Evolutionary conservation across 2,329 filamentous ascomycete genomes (phyloP).

Genomic region (Periglandula ipomoeae): DNA sequence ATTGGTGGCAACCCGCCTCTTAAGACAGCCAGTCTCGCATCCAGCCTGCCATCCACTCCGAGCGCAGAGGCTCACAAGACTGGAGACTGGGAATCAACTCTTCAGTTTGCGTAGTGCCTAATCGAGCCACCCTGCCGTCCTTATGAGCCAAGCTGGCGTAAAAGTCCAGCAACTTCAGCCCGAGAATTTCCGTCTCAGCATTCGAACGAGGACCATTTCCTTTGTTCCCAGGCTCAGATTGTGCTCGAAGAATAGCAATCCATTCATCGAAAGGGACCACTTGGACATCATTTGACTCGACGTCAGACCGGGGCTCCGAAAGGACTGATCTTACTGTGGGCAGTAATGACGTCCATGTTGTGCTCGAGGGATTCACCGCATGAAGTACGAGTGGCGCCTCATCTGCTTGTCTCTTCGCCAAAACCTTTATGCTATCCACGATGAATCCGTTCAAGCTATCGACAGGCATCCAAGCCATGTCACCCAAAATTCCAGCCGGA

Average conservation of each 20-base stretch:
- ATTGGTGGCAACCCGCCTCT: no score
- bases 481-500: neutral
- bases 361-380: slow-evolving; percentile 5
- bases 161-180: slow-evolving; percentile 8
- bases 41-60: slow-evolving; percentile 9
- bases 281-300: neutral
- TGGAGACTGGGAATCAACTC: neutral
- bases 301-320: neutral
- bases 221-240: neutral
- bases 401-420: neutral
- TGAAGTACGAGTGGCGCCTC: slow-evolving; percentile 3
- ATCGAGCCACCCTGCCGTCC: neutral
- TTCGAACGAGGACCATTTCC: neutral
- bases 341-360: slow-evolving; percentile 3
- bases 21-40: slow-evolving; percentile 1
- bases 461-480: slow-evolving; percentile 9
- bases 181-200: neutral
- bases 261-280: slow-evolving; percentile 1
- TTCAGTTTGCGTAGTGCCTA: neutral
- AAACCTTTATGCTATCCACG: neutral
- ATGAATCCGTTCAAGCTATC: slow-evolving; percentile 4
- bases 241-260: neutral
- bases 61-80: slow-evolving; percentile 1
- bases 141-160: neutral
- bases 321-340: neutral